Evolutionary conservation across 2,329 filamentous ascomycete genomes (phyloP).

Genomic region (Hymenoscyphus albidus): DNA sequence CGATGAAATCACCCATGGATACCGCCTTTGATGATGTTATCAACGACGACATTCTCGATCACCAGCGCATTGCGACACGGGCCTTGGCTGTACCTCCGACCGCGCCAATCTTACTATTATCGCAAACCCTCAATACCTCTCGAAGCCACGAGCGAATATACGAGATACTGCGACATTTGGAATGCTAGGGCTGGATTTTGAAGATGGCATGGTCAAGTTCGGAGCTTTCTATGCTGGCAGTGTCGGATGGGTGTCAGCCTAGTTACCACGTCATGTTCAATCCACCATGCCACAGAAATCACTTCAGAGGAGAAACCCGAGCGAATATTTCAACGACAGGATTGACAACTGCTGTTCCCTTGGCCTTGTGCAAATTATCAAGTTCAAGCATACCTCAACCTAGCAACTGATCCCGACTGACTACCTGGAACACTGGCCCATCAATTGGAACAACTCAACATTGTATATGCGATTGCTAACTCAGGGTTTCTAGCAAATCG

Average conservation of each 20-base stretch:
- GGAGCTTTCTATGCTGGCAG: background rate
- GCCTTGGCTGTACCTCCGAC: slow-evolving; percentile 4
- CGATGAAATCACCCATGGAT: slow-evolving; percentile 16
- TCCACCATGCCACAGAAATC: background rate
- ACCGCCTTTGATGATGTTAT: background rate
- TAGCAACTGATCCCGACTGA: background rate
- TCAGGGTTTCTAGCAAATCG: slow-evolving; percentile 72
- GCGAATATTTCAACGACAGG: background rate
- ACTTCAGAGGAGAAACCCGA: background rate
- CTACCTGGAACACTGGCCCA: background rate
- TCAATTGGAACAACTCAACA: background rate
- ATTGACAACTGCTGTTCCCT: background rate
- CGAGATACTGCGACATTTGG: background rate
- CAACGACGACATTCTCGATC: background rate
- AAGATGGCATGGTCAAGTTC: background rate
- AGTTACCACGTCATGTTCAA: background rate
- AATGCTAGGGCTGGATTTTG: background rate
- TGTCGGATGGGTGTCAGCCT: background rate
- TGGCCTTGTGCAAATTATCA: background rate
- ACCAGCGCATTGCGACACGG: background rate
- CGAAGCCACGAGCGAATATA: background rate
- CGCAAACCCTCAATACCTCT: background rate
- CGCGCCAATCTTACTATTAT: slow-evolving; percentile 1
- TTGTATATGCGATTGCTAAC: slow-evolving; percentile 21
- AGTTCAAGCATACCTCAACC: background rate